These are phyloP conservation scores for Aureobasidium musti DNA, from an alignment of 2,329 filamentous ascomycete species.

Conservation along the genomic window DNA sequence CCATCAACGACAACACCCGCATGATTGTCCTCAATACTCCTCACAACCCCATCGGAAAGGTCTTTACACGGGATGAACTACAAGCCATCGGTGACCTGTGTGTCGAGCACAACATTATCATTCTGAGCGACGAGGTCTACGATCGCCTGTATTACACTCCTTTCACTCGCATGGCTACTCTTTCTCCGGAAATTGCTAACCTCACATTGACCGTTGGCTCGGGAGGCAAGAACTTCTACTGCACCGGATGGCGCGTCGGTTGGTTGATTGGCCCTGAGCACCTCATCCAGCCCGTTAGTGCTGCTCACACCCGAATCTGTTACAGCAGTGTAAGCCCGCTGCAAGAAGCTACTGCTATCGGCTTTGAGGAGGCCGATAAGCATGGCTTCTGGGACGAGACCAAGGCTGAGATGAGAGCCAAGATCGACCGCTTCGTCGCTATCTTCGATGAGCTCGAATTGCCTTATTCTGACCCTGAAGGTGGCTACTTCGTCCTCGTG, in stretches of 20 bases:
- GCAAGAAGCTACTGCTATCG: slow-evolving; percentile 91
- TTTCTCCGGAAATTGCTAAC: slow-evolving; percentile 85
- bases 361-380: slow-evolving; percentile 85
- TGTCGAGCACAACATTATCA: slow-evolving; percentile 90
- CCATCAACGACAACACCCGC: slow-evolving; percentile 83
- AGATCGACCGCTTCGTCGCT: slow-evolving; percentile 83
- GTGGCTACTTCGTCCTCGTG: slow-evolving; percentile 94
- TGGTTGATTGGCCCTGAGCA: slow-evolving; percentile 90
- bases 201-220: slow-evolving; percentile 93
- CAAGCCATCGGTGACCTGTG: slow-evolving; percentile 83
- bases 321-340: slow-evolving; percentile 91
- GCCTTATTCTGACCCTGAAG: slow-evolving; percentile 85
- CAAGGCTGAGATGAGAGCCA: slow-evolving; percentile 82
- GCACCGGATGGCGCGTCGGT: slow-evolving; percentile 94
- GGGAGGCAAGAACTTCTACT: slow-evolving; percentile 97
- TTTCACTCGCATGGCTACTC: slow-evolving; percentile 86
- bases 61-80: slow-evolving; percentile 82
- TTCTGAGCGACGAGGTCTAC: slow-evolving; percentile 68
- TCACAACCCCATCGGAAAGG: slow-evolving; percentile 96
- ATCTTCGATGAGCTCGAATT: slow-evolving; percentile 53
- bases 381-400: slow-evolving; percentile 85
- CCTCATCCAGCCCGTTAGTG: slow-evolving; percentile 86
- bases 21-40: slow-evolving; percentile 93
- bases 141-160: slow-evolving; percentile 93
- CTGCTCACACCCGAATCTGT: slow-evolving; percentile 94